These are phyloP conservation scores for Aspergillus brunneoviolaceus DNA, from an alignment of 2,329 filamentous ascomycete species.

Conservation along the genomic window DNA sequence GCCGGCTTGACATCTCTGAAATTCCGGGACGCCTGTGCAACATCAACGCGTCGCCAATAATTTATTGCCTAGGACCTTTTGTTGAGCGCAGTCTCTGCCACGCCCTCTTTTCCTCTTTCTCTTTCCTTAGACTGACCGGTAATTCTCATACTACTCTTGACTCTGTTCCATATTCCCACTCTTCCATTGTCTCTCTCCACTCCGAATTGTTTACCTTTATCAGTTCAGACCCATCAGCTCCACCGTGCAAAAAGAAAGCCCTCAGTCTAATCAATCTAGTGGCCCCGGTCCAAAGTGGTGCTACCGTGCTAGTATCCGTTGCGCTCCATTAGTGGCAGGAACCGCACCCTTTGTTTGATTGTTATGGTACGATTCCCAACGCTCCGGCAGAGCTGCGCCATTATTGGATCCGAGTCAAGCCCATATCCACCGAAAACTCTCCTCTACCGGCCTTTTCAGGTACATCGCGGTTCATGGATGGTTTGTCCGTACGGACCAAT, in stretches of 20 bases:
- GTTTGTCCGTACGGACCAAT: too few species aligned
- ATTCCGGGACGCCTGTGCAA: conserved; percentile 10
- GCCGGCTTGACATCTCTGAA: conserved; percentile 15
- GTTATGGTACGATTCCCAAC: conserved; percentile 1
- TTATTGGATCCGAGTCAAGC: background rate
- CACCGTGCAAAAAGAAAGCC: background rate
- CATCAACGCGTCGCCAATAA: background rate
- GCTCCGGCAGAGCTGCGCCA: background rate
- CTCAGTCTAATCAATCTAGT: conserved; percentile 4
- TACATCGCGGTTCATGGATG: background rate
- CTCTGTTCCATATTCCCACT: background rate
- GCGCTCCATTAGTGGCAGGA: conserved; percentile 5
- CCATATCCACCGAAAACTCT: background rate
- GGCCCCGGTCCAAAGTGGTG: conserved; percentile 1
- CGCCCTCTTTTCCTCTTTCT: background rate
- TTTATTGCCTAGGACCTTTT: too few species aligned
- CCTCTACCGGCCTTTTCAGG: background rate
- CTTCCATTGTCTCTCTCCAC: background rate
- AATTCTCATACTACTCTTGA: background rate
- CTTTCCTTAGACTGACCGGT: background rate
- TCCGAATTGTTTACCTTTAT: background rate
- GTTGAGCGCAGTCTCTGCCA: too few species aligned
- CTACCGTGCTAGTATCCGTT: conserved; percentile 3
- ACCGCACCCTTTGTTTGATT: background rate
- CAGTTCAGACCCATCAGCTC: conserved; percentile 1